phyloP scores from a whole-genome alignment of 768 basidiomycete genomes.

The Plicaturopsis crispa region DNA sequence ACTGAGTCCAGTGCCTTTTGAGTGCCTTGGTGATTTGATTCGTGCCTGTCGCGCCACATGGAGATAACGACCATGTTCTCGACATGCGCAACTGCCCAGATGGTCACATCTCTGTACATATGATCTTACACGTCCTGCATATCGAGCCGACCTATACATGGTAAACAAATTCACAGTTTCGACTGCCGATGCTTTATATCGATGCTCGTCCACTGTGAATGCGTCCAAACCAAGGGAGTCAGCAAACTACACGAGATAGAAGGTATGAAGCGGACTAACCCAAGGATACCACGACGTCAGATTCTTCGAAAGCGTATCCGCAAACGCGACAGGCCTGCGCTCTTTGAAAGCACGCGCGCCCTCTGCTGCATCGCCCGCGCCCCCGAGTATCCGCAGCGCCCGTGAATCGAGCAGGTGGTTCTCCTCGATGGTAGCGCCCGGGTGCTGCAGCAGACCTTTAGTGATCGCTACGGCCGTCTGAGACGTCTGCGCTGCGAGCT shows the following conservation, averaged over 20 bases:
- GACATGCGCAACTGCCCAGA: no score
- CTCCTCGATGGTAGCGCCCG: constrained; percentile 42
- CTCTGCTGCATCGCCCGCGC: constrained; percentile 34
- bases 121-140: no score
- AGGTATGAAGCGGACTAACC: constrained; percentile 25
- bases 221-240: not conserved
- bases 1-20: no score
- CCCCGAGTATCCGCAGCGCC: constrained; percentile 32
- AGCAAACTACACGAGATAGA: not conserved
- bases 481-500: constrained; percentile 43
- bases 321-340: constrained; percentile 35
- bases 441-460: constrained; percentile 44
- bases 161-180: constrained; percentile 26
- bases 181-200: constrained; percentile 25
- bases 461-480: constrained; percentile 42
- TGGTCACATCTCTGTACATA: no score
- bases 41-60: no score
- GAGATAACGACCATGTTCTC: no score
- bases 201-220: constrained; percentile 29
- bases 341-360: constrained; percentile 43
- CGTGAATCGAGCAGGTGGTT: constrained; percentile 48
- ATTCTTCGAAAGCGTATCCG: constrained; percentile 33
- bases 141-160: no score
- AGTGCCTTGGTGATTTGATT: no score
- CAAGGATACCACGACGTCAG: constrained; percentile 39